These are phyloP conservation scores for Penicillium dipodomyicola DNA, from an alignment of 495 filamentous ascomycete species.

Conservation along the genomic window DNA sequence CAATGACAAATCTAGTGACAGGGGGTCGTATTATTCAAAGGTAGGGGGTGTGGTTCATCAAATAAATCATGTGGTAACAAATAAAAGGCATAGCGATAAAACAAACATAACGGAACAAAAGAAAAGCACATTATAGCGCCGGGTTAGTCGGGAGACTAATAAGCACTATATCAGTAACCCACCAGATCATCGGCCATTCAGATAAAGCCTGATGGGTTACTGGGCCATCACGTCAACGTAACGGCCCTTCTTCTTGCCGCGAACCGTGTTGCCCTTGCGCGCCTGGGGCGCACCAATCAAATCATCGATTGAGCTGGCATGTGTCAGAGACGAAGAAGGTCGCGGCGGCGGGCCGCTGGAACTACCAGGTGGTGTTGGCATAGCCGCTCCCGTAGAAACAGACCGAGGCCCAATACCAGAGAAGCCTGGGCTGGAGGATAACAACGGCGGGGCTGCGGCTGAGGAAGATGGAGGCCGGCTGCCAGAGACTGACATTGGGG, in stretches of 20 bases:
- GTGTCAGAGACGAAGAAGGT: conserved; percentile 67
- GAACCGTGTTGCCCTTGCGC: conserved; percentile 64
- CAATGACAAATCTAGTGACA: conserved; percentile 21
- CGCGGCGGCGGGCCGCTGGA: conserved; percentile 39
- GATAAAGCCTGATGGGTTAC: conserved; percentile 18
- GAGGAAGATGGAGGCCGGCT: conserved; percentile 44
- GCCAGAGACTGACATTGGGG: conserved; percentile 22
- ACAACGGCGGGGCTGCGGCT: conserved; percentile 32
- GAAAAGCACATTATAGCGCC: conserved; percentile 25
- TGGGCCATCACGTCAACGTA: conserved; percentile 92
- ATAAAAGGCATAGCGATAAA: conserved; percentile 19
- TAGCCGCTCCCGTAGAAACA: conserved; percentile 37
- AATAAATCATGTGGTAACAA: conserved; percentile 13
- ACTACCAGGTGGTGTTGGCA: conserved; percentile 32
- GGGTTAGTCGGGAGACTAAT: conserved; percentile 1
- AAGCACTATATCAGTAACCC: conserved; percentile 11
- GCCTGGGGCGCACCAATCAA: conserved; percentile 67
- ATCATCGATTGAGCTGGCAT: conserved; percentile 83
- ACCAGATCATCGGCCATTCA: conserved; percentile 2
- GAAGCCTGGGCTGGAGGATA: conserved; percentile 42
- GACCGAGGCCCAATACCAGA: conserved; percentile 39
- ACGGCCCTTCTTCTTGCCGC: conserved; percentile 74
- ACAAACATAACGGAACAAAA: conserved; percentile 31
- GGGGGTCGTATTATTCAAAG: conserved; percentile 17
- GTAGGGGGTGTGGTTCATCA: conserved; percentile 10